phyloP scores from a whole-genome alignment of 495 filamentous ascomycete species.

The Neurospora sp. region DNA sequence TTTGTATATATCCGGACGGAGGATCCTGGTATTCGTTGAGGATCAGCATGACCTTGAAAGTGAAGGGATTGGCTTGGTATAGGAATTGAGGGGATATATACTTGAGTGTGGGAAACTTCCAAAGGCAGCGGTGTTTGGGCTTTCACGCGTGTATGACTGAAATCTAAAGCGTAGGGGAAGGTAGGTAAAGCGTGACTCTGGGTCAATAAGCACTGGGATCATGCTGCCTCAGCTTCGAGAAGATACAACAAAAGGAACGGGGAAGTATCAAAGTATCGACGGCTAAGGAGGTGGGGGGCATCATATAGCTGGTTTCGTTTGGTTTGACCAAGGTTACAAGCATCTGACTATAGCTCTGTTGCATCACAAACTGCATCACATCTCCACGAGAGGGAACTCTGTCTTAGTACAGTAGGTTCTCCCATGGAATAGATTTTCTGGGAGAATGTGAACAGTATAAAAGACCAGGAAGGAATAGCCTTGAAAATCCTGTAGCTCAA shows the following conservation, averaged over 20 bases:
- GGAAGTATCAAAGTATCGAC: neutral
- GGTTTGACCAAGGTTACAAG: neutral
- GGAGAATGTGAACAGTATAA: neutral
- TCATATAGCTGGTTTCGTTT: neutral
- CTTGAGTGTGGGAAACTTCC: neutral
- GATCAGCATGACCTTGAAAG: neutral
- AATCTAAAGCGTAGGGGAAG: no score
- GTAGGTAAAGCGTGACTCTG: neutral
- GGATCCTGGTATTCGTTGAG: neutral
- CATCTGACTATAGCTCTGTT: neutral
- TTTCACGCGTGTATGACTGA: no score
- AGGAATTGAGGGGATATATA: neutral
- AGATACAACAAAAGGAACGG: neutral
- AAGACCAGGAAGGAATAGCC: neutral
- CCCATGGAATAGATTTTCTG: neutral
- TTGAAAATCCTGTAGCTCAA: neutral
- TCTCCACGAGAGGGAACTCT: neutral
- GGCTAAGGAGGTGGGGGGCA: neutral
- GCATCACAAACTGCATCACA: neutral
- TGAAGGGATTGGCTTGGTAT: neutral
- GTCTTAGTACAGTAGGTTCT: neutral
- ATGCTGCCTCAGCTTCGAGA: neutral
- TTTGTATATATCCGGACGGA: neutral
- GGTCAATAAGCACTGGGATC: neutral
- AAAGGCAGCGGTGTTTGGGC: no score